These are phyloP conservation scores for Adiantum capillusveneris DNA, from an alignment of 75 land plant genomes.

Conservation along the genomic window DNA sequence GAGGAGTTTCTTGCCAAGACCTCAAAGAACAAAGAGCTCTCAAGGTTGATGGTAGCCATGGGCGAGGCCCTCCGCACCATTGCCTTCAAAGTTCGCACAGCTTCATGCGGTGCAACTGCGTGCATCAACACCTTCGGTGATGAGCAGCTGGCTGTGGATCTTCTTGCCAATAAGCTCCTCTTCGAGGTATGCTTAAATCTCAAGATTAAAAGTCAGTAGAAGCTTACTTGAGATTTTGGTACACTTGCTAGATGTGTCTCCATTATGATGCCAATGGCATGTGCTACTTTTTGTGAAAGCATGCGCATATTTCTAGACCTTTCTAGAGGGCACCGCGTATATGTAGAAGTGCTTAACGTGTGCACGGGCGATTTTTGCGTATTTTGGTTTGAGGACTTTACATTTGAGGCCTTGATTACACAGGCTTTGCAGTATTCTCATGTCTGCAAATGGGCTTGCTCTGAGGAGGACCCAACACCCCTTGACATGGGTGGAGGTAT, in stretches of 20 bases:
- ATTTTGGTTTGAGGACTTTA: too few species aligned
- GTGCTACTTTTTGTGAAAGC: too few species aligned
- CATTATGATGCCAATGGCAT: too few species aligned
- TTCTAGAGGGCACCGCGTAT: too few species aligned
- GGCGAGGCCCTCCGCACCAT: constrained; percentile 94
- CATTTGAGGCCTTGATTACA: too few species aligned
- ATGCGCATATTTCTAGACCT: too few species aligned
- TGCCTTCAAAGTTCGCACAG: constrained; percentile 91
- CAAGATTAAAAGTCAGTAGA: too few species aligned
- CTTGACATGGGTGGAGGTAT: constrained; percentile 84
- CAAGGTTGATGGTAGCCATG: constrained; percentile 75
- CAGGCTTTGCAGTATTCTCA: constrained; percentile 87
- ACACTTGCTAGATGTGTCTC: too few species aligned
- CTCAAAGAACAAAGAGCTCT: constrained; percentile 62
- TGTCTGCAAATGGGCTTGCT: constrained; percentile 98
- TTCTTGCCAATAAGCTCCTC: constrained; percentile 94
- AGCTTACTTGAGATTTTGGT: too few species aligned
- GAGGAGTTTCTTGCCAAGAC: constrained; percentile 83
- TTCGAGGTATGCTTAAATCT: constrained; percentile 51
- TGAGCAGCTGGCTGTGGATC: constrained; percentile 92
- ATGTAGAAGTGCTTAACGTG: too few species aligned
- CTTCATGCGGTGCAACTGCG: constrained; percentile 94
- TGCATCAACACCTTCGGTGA: constrained; percentile 95
- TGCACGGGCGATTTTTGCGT: too few species aligned
- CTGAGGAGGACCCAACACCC: constrained; percentile 89